phyloP scores from a whole-genome alignment of 75 land plant genomes.

The Picea sitchensis region DNA sequence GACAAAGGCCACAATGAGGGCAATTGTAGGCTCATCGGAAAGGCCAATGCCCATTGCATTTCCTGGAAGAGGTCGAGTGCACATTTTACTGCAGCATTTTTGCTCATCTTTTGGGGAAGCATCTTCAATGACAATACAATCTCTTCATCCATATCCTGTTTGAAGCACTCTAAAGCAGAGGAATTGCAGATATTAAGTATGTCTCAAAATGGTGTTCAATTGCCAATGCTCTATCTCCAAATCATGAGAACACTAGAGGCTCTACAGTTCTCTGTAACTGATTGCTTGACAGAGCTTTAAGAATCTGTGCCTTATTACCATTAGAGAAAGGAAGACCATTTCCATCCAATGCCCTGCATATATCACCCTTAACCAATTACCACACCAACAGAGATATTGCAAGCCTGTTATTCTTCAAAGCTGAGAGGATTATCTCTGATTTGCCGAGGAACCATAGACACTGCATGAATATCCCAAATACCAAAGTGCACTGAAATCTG shows the following conservation, averaged over 20 bases:
- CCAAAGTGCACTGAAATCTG: too few species aligned
- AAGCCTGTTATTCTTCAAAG: slow-evolving; percentile 76
- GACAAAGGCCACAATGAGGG: too few species aligned
- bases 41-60: too few species aligned
- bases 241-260: slow-evolving; percentile 74
- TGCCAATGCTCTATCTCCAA: slow-evolving; percentile 79
- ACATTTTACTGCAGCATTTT: too few species aligned
- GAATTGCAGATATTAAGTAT: slow-evolving; percentile 55
- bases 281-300: slow-evolving; percentile 49
- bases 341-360: slow-evolving; percentile 57
- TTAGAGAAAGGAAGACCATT: slow-evolving; percentile 61
- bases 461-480: too few species aligned
- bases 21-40: too few species aligned
- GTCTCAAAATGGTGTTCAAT: slow-evolving; percentile 64
- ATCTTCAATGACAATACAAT: slow-evolving; percentile 27
- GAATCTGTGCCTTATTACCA: slow-evolving; percentile 65
- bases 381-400: slow-evolving; percentile 67
- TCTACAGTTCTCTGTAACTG: slow-evolving; percentile 69
- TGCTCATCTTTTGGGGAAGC: too few species aligned
- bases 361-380: slow-evolving; percentile 42
- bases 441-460: too few species aligned
- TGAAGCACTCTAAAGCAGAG: slow-evolving; percentile 81
- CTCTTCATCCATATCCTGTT: slow-evolving; percentile 70
- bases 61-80: too few species aligned
- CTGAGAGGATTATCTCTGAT: slow-evolving; percentile 6